A percentile compares a stretch with the other conserved stretches of the same genome.
Evolutionary conservation across 2,329 filamentous ascomycete species (phyloP).

Genomic region (Acarospora socialis): DNA sequence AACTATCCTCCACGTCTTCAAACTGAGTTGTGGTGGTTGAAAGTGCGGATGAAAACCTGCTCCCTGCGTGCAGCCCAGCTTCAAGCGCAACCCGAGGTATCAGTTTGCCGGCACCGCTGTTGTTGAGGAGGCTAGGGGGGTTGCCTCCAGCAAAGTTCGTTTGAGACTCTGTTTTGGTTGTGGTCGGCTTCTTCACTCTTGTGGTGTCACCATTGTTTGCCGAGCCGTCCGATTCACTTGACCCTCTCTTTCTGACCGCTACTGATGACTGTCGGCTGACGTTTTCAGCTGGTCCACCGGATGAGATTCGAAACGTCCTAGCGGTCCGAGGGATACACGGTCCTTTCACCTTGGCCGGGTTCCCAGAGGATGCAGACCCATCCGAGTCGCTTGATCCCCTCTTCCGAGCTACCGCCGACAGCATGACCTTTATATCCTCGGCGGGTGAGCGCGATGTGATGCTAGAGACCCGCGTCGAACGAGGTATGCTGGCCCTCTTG

Average conservation of each 20-base stretch:
- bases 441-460: no score
- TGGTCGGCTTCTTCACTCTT: slow-evolving; percentile 42
- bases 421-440: slow-evolving; percentile 8
- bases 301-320: no score
- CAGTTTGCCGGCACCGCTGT: slow-evolving; percentile 61
- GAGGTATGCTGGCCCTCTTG: slow-evolving; percentile 39
- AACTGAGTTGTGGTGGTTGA: slow-evolving; percentile 81
- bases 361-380: background rate
- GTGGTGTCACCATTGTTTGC: slow-evolving; percentile 3
- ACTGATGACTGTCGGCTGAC: background rate
- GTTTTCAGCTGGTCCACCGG: no score
- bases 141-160: slow-evolving; percentile 32
- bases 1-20: slow-evolving; percentile 56
- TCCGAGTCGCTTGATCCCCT: background rate
- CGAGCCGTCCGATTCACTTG: background rate
- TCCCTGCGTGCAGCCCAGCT: no score
- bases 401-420: background rate
- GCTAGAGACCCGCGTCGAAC: no score
- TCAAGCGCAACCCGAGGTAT: slow-evolving; percentile 42
- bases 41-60: slow-evolving; percentile 82
- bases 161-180: slow-evolving; percentile 40
- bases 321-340: no score
- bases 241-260: background rate
- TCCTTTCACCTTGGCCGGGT: slow-evolving; percentile 35
- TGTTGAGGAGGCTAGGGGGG: slow-evolving; percentile 65